These are phyloP conservation scores for Ceratocystis lukuohia DNA, from an alignment of 2,329 filamentous ascomycete genomes.

Conservation along the genomic window DNA sequence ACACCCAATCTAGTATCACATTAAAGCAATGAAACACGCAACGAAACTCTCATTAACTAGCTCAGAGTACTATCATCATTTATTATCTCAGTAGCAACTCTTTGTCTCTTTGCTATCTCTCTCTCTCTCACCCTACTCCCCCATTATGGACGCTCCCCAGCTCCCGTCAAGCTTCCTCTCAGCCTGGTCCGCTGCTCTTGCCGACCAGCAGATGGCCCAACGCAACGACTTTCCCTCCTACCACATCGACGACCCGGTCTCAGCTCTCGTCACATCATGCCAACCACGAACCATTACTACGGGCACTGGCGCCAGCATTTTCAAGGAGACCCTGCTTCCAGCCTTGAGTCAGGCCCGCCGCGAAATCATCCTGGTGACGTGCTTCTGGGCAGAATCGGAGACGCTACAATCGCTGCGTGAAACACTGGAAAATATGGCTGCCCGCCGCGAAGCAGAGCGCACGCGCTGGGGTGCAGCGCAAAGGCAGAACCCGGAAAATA, in stretches of 20 bases:
- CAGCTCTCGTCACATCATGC: constrained; percentile 36
- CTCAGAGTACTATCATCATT: too few species aligned
- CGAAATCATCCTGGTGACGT: constrained; percentile 65
- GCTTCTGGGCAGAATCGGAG: constrained; percentile 62
- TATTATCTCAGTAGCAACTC: too few species aligned
- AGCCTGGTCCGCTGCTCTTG: constrained; percentile 12
- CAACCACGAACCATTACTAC: constrained; percentile 36
- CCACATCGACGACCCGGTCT: constrained; percentile 31
- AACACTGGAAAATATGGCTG: constrained; percentile 46
- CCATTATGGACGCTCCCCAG: not conserved
- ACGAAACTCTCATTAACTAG: too few species aligned
- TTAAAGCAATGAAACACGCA: too few species aligned
- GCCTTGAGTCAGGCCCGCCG: constrained; percentile 45
- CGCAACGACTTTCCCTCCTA: constrained; percentile 37
- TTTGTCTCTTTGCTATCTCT: not conserved
- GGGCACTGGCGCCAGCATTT: constrained; percentile 46
- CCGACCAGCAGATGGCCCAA: constrained; percentile 26
- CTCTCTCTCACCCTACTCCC: not conserved
- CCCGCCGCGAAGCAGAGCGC: constrained; percentile 27
- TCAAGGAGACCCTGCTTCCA: constrained; percentile 42
- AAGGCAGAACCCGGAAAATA: not conserved
- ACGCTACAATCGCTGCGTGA: constrained; percentile 45
- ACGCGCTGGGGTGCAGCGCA: constrained; percentile 10
- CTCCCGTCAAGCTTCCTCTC: constrained; percentile 12
- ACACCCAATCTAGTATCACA: not conserved